A percentile compares a stretch with the other conserved stretches of the same genome.
These are phyloP conservation scores for Polyporus arcularius DNA, from an alignment of 768 basidiomycete genomes.

Conservation along the genomic window DNA sequence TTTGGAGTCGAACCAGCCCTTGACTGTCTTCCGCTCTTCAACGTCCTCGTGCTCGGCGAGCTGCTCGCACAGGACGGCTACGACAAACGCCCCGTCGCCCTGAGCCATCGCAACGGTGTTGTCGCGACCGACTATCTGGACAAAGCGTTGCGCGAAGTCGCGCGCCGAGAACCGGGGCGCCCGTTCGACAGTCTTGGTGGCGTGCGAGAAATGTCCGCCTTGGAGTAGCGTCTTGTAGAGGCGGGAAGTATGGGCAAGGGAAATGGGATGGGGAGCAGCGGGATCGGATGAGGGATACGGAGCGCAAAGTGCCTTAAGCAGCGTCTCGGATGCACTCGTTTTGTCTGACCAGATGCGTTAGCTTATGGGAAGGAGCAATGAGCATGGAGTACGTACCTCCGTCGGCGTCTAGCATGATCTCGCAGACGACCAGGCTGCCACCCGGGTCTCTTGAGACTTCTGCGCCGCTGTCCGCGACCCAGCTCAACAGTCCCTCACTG, in stretches of 20 bases:
- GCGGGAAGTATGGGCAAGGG: slow-evolving; percentile 80
- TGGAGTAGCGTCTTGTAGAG: slow-evolving; percentile 89
- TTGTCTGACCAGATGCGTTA: slow-evolving; percentile 56
- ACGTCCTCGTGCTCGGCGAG: slow-evolving; percentile 33
- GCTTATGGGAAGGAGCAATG: not conserved
- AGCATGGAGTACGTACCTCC: slow-evolving; percentile 58
- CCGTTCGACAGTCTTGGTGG: slow-evolving; percentile 53
- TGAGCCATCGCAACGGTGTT: slow-evolving; percentile 56
- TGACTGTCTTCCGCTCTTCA: slow-evolving; percentile 46
- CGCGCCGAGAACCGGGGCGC: slow-evolving; percentile 56
- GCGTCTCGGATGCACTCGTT: slow-evolving; percentile 54
- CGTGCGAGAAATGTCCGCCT: slow-evolving; percentile 83
- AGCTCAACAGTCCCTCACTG: slow-evolving; percentile 71
- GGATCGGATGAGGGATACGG: slow-evolving; percentile 59
- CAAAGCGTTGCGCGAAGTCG: slow-evolving; percentile 60
- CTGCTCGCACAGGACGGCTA: slow-evolving; percentile 67
- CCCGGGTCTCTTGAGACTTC: slow-evolving; percentile 72
- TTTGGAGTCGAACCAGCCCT: slow-evolving; percentile 57
- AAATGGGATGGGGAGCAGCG: slow-evolving; percentile 63
- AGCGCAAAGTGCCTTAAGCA: slow-evolving; percentile 56
- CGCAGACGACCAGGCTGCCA: slow-evolving; percentile 75
- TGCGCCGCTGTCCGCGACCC: slow-evolving; percentile 64
- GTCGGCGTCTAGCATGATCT: slow-evolving; percentile 83
- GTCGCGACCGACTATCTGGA: slow-evolving; percentile 54
- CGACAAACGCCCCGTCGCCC: slow-evolving; percentile 70